phyloP scores from a whole-genome alignment of 306 rosid species.

The Fragaria ananassa region DNA sequence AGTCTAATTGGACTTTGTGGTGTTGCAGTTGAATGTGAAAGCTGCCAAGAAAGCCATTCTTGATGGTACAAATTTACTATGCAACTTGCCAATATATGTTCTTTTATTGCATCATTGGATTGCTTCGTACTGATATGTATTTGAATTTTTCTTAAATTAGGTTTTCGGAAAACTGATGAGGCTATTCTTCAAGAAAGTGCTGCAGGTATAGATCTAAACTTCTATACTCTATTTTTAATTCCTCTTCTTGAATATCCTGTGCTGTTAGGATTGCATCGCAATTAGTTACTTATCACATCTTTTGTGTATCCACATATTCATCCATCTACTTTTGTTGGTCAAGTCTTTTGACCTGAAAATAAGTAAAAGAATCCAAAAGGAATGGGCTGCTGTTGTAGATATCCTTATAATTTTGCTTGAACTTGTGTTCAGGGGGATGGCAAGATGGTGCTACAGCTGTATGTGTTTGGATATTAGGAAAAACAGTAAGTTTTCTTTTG shows the following conservation, averaged over 20 bases:
- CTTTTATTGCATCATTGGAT: background rate
- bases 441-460: conserved; percentile 95
- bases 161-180: conserved; percentile 78
- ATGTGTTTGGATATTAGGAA: conserved; percentile 78
- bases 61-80: conserved; percentile 48
- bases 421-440: conserved; percentile 69
- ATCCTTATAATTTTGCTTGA: conserved; percentile 15
- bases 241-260: background rate
- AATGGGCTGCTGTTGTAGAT: conserved; percentile 8
- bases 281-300: background rate
- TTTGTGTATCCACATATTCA: background rate
- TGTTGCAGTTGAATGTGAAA: conserved; percentile 75
- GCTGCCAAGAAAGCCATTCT: conserved; percentile 75
- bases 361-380: background rate
- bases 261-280: background rate
- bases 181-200: conserved; percentile 70
- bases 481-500: conserved; percentile 51
- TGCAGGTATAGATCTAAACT: conserved; percentile 40
- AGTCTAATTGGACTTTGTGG: conserved; percentile 11
- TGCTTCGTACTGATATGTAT: conserved; percentile 10
- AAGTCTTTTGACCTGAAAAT: background rate
- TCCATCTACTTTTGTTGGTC: background rate
- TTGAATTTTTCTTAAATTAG: conserved; percentile 28
- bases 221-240: background rate
- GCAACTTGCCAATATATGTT: background rate